These are phyloP conservation scores for Cryptosporidium viatorum DNA, from an alignment of 169 alveolate species.

Conservation along the genomic window DNA sequence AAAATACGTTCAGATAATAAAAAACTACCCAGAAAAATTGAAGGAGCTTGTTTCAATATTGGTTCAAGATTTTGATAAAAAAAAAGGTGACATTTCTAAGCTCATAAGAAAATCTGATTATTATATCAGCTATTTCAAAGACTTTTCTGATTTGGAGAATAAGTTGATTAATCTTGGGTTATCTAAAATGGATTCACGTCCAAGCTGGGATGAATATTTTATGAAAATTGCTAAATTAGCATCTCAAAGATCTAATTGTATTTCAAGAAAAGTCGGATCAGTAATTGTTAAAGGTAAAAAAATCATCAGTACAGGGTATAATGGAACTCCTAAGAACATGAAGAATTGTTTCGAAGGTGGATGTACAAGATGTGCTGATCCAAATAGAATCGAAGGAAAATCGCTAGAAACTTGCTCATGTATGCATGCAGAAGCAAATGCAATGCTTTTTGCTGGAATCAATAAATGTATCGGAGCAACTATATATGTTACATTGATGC, in stretches of 20 bases:
- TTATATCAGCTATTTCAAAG: conserved; percentile 1
- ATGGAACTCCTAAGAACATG: conserved; percentile 87
- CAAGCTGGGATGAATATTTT: conserved; percentile 87
- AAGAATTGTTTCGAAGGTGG: conserved; percentile 88
- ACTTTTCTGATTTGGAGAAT: conserved; percentile 22
- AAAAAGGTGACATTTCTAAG: not conserved
- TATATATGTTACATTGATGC: conserved; percentile 83
- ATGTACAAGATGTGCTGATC: conserved; percentile 83
- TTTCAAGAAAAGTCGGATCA: conserved; percentile 87
- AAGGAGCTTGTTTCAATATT: not conserved
- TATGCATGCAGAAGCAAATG: conserved; percentile 89
- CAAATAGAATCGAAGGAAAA: conserved; percentile 79
- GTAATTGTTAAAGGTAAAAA: conserved; percentile 83
- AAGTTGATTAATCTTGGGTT: not conserved
- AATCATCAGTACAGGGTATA: conserved; percentile 88
- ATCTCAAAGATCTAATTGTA: conserved; percentile 87
- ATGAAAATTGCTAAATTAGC: conserved; percentile 86
- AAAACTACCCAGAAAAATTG: not conserved
- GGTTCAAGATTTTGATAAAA: conserved; percentile 6
- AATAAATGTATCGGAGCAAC: conserved; percentile 78
- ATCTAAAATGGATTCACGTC: conserved; percentile 59
- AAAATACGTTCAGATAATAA: not conserved
- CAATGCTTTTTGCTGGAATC: conserved; percentile 86
- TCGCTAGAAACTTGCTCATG: conserved; percentile 88
- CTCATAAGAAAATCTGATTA: conserved; percentile 17